Conservation (phyloP, 805 yeast species). For the Ogataea haglerorum region DNA sequence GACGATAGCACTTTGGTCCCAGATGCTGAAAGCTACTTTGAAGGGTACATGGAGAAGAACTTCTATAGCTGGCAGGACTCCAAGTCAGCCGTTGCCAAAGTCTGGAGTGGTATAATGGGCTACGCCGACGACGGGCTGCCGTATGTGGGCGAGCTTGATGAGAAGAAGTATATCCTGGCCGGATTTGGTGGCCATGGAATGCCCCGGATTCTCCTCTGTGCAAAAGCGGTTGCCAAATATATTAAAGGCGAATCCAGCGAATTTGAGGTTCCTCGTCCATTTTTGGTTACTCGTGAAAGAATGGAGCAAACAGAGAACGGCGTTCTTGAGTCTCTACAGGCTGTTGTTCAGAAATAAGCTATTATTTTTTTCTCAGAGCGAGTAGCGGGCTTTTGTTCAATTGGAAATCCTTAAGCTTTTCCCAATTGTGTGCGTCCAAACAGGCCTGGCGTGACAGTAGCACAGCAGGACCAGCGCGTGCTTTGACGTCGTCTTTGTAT, state of each 20-base stretch:
- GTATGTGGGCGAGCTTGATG: conserved; percentile 39
- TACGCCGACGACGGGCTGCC: conserved; percentile 40
- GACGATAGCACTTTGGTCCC: conserved; percentile 36
- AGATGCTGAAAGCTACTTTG: conserved; percentile 22
- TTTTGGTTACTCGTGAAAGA: conserved; percentile 22
- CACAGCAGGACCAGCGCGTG: conserved; percentile 20
- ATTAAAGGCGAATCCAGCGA: conserved; percentile 6
- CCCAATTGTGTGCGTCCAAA: conserved; percentile 28
- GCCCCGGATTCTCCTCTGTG: conserved; percentile 43
- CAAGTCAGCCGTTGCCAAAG: conserved; percentile 22
- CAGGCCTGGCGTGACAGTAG: conserved; percentile 28
- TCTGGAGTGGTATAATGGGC: conserved; percentile 48
- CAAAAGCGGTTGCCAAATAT: conserved; percentile 35
- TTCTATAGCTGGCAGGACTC: conserved; percentile 34
- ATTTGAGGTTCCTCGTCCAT: conserved; percentile 21
- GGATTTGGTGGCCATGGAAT: conserved; percentile 53
- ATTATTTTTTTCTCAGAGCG: conserved; percentile 12
- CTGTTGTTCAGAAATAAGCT: not conserved
- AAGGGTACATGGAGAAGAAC: conserved; percentile 30
- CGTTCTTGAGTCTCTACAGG: conserved; percentile 9
- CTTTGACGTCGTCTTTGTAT: conserved; percentile 11
- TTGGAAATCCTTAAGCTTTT: conserved; percentile 10
- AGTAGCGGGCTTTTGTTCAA: conserved; percentile 21
- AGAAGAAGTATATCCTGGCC: conserved; percentile 37
- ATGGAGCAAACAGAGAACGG: conserved; percentile 15